Base-by-base conservation (phyloP, 805 yeast genomes). In the Candida insectorum region DNA sequence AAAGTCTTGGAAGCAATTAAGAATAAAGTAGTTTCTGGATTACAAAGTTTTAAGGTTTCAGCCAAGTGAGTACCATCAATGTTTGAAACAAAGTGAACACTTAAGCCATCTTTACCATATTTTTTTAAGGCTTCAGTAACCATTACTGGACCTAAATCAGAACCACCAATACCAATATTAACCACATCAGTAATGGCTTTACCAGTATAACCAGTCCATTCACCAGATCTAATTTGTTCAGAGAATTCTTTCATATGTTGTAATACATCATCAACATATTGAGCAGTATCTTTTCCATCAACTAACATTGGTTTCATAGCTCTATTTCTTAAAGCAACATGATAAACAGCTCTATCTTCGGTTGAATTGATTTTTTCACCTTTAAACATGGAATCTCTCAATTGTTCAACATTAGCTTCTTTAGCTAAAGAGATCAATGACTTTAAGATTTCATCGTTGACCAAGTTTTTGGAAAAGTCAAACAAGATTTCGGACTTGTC, bases 141-240 rank as follows among this genome's bases (percentile, higher is more conserved):
- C 98, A 93, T 93, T 34, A 93, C 97, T 28, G 98, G 98, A 53
- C 98, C 98, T 52, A 93, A 76, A 65, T 93, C 98, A 18, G 97
- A 88, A 51, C 98, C 98, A 60, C 98, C 98, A 58, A 93, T 93
- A 65, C 98, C 98, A 53, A 93, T 86, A 76, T 93, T 93, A 55
- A 93, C 97, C 37, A 93, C 80, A 55, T 87, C 95, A 51, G 93
- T 85, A 67, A 93, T 91, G 51, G 72, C 67, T 76, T 88, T 87
- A 50, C 97, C 97, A 49, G 97, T 81, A 77, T 85, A 91, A 60
- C 98, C 98, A 53, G 78, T 88, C 97, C 97, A 91, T 47, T 69
- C 75, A 54, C 98, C 98, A 30, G 93, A 81, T 66, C 98, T 81
- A 42, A 93, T 85, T 44, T 74, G 70, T 44, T 86, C 85, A 37